phyloP scores from a whole-genome alignment of 768 basidiomycete genomes.

The Filobasidium floriforme region DNA sequence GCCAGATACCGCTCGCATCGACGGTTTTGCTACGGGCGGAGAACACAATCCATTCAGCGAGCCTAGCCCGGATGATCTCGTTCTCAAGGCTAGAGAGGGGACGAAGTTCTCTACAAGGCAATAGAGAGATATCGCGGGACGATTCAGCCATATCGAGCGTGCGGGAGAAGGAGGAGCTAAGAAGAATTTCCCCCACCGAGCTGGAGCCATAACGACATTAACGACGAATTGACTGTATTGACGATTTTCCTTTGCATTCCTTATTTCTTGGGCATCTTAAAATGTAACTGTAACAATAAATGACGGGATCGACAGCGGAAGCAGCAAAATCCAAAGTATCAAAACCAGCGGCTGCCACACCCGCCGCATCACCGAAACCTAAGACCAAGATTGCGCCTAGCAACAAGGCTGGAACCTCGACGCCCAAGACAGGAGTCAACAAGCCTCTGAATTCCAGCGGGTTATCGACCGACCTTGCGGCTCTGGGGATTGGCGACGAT shows the following conservation, averaged over 20 bases:
- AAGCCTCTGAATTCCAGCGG: conserved; percentile 20
- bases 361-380: conserved; percentile 16
- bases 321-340: conserved; percentile 13
- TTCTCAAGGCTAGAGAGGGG: conserved; percentile 70
- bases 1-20: not conserved
- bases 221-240: conserved; percentile 11
- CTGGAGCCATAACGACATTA: not conserved
- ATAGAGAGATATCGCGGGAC: not conserved
- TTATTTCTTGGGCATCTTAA: conserved; percentile 6
- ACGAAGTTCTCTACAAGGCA: conserved; percentile 45
- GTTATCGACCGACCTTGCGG: conserved; percentile 58
- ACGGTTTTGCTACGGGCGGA: not conserved
- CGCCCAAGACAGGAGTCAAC: conserved; percentile 21
- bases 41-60: conserved; percentile 55
- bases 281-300: not conserved
- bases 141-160: not conserved
- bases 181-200: not conserved
- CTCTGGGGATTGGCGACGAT: conserved; percentile 57
- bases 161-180: not conserved
- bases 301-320: not conserved
- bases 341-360: conserved; percentile 11
- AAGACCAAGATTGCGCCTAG: conserved; percentile 30
- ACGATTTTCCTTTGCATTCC: conserved; percentile 13
- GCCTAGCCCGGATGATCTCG: conserved; percentile 86
- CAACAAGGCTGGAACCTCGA: conserved; percentile 32